phyloP scores from a whole-genome alignment of 73 alveolate genomes.

The Symbiodinium natans region DNA sequence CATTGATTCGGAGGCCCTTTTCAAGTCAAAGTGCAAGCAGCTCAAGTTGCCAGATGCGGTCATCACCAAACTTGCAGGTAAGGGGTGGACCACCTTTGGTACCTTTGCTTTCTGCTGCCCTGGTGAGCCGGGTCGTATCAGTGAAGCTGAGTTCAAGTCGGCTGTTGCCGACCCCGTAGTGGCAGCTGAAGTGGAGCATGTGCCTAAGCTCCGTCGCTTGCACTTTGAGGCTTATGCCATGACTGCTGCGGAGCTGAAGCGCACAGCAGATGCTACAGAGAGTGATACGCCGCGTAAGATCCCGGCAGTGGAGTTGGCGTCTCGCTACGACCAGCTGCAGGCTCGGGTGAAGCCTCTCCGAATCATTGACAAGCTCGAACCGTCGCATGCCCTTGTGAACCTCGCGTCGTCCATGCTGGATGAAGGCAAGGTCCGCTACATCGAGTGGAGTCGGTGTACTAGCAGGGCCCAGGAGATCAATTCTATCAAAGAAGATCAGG shows the following conservation, averaged over 20 bases:
- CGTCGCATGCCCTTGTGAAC: neutral
- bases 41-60: neutral
- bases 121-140: neutral
- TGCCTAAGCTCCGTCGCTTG: neutral
- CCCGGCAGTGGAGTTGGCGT: neutral
- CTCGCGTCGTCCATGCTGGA: neutral
- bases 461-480: neutral
- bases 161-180: neutral
- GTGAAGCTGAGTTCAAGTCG: neutral
- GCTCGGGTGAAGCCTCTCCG: neutral
- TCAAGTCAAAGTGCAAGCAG: neutral
- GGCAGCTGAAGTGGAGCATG: neutral
- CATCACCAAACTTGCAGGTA: neutral
- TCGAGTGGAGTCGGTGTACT: constrained; percentile 21
- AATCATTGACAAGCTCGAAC: neutral
- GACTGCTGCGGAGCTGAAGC: neutral
- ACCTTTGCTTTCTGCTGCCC: neutral
- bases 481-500: neutral
- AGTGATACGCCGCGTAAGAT: neutral
- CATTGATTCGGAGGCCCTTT: neutral
- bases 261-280: neutral
- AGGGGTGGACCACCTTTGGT: constrained; percentile 19
- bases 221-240: neutral
- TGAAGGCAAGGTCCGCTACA: neutral
- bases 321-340: neutral